Base-by-base conservation (phyloP, 164 flowering plant genomes). In the Dillenia turbinata region DNA sequence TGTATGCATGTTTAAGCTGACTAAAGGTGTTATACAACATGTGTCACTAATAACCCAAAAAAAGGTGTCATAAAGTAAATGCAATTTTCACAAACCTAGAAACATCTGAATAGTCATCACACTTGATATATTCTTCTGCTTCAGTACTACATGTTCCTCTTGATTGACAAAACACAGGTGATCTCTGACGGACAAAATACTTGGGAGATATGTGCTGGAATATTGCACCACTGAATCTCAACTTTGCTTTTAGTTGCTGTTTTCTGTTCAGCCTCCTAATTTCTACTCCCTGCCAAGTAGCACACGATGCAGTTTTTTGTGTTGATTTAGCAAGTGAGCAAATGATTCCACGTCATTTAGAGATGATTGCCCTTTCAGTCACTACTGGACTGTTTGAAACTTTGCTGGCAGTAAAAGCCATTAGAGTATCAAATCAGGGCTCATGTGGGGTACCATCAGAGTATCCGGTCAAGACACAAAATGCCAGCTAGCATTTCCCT, bases 321-420 rank as follows among this genome's bases (percentile, higher is more conserved):
- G 59, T 54, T 49, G 80, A 66, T 52, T 74, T 82, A 57, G 71
- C 61, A 59, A 74, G 77, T 65, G 84, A 77, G 64, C 67, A 68
- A 56, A 68, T 33, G 11, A 56, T 61, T 54, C 78, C 76, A 68
- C 60, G 62, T 47, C 80, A 65, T 52, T 71, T 78, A 62, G 70
- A 50, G 46, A 64, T 33, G 60, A 61, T 67, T 57, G 67, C 62
- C 62, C 66, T 73, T 45, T 69, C 56, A 69, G 71, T 56, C 48
- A 69, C 69, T 53, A 66, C 54, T 60, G 81, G 72, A n/a, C 74
- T 33, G 26, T 72, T 75, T 54, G 85, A 56, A 66, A 74, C 62
- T 49, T 75, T 75, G 72, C 76, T 73, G 55, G 78, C 61, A 72
- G 65, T 59, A 57, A 75, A 67, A 53, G 83, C 80, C 90, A 83